phyloP scores from a whole-genome alignment of 257 asterid genomes.

The Ophiorrhiza pumila region DNA sequence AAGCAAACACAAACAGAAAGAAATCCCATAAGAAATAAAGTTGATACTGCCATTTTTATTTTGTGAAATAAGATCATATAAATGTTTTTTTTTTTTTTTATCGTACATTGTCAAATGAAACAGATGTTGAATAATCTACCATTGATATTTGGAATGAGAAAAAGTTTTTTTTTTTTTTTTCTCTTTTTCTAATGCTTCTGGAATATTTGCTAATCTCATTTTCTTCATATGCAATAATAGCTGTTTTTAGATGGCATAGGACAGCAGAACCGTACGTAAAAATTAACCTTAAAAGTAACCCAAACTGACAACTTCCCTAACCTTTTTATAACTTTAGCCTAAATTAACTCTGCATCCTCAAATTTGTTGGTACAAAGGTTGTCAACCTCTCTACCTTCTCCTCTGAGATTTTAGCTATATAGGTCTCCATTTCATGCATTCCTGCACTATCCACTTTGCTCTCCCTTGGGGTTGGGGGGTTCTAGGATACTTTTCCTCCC shows the following conservation, averaged over 20 bases:
- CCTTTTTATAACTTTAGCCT: background rate
- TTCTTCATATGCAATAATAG: too few species aligned
- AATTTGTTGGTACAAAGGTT: background rate
- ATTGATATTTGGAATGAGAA: background rate
- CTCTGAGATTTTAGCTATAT: constrained; percentile 3
- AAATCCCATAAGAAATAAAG: background rate
- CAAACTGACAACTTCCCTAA: background rate
- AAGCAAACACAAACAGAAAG: constrained; percentile 3
- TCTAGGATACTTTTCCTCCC: background rate
- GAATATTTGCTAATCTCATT: background rate
- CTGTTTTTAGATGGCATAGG: background rate
- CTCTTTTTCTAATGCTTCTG: background rate
- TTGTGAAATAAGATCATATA: background rate
- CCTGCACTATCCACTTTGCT: background rate
- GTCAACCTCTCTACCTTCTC: constrained; percentile 4
- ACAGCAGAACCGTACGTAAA: background rate
- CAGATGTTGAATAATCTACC: background rate
- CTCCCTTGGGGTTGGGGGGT: background rate
- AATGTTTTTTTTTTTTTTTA: background rate
- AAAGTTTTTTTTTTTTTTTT: too few species aligned
- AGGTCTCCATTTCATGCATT: background rate
- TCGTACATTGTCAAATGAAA: background rate
- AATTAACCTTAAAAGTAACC: background rate
- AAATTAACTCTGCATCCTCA: constrained; percentile 5
- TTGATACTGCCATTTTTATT: background rate